Conservation (phyloP, 2,329 filamentous ascomycete genomes). For the Epichloe typhina region DNA sequence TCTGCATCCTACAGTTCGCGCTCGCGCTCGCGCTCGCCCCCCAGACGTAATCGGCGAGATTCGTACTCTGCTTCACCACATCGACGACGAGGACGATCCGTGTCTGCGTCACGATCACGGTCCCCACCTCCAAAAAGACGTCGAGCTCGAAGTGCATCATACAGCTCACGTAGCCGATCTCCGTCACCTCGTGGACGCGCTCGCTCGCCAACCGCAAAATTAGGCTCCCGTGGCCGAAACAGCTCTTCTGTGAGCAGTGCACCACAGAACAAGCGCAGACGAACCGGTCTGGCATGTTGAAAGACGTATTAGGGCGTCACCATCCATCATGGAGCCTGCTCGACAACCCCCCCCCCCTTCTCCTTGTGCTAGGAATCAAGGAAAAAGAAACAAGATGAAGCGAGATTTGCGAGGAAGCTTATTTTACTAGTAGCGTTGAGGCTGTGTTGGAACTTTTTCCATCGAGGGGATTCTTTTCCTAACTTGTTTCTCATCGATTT, state of each 20-base stretch:
- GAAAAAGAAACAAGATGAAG: too few species aligned
- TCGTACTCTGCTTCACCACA: conserved; percentile 6
- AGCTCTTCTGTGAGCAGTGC: conserved; percentile 3
- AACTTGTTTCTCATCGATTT: too few species aligned
- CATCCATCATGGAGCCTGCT: too few species aligned
- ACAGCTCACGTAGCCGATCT: conserved; percentile 3
- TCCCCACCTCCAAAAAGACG: not conserved
- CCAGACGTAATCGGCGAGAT: not conserved
- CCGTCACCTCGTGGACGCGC: conserved; percentile 1
- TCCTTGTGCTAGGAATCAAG: too few species aligned
- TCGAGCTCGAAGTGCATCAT: conserved; percentile 1
- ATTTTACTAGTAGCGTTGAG: too few species aligned
- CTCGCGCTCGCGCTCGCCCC: conserved; percentile 3
- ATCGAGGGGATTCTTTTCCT: too few species aligned
- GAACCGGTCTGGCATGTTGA: not conserved
- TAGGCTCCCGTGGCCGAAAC: not conserved
- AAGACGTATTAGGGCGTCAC: too few species aligned
- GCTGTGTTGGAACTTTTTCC: too few species aligned
- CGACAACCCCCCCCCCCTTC: too few species aligned
- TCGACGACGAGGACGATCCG: not conserved
- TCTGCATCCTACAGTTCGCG: not conserved
- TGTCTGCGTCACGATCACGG: not conserved
- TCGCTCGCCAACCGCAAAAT: not conserved
- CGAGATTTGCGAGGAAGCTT: too few species aligned
- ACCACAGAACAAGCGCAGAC: not conserved